A percentile compares a stretch with the other conserved stretches of the same genome.
phyloP scores from a whole-genome alignment of 768 basidiomycete species.

The Kwoniella heveanensis region DNA sequence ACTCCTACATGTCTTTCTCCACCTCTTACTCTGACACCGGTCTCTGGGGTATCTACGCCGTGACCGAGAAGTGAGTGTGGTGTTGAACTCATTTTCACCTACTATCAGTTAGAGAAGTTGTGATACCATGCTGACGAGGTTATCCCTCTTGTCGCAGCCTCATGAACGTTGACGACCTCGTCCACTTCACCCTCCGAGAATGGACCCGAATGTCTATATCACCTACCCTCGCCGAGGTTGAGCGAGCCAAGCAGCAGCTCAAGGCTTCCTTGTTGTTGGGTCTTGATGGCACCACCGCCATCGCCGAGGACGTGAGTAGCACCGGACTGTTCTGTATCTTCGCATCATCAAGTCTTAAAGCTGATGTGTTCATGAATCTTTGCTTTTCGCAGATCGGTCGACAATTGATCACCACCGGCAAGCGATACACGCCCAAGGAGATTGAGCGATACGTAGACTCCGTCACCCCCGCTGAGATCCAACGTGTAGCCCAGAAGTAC shows the following conservation, averaged over 20 bases:
- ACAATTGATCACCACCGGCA: conserved; percentile 91
- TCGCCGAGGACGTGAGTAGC: conserved; percentile 76
- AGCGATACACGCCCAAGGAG: conserved; percentile 84
- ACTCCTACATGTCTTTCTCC: conserved; percentile 99
- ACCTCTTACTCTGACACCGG: conserved; percentile 98
- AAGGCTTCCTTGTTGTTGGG: conserved; percentile 89
- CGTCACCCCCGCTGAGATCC: conserved; percentile 83
- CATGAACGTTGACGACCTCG: conserved; percentile 85
- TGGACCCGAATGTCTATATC: conserved; percentile 93
- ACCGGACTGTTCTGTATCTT: neutral
- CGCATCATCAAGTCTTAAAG: no score
- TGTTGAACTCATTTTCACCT: neutral
- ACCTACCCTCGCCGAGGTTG: conserved; percentile 82
- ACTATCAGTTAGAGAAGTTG: no score
- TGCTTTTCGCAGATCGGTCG: conserved; percentile 69
- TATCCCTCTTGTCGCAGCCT: conserved; percentile 56
- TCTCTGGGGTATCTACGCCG: conserved; percentile 97
- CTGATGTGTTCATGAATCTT: no score
- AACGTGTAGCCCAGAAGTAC: conserved; percentile 92
- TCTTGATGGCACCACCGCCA: conserved; percentile 92
- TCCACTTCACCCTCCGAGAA: conserved; percentile 91
- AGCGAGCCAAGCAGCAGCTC: conserved; percentile 96
- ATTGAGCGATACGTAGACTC: conserved; percentile 91
- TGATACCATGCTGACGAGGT: no score
- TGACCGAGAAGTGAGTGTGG: conserved; percentile 74